These are phyloP conservation scores for Spirogloea muscicola DNA, from an alignment of 139 green algal genomes.

Conservation along the genomic window DNA sequence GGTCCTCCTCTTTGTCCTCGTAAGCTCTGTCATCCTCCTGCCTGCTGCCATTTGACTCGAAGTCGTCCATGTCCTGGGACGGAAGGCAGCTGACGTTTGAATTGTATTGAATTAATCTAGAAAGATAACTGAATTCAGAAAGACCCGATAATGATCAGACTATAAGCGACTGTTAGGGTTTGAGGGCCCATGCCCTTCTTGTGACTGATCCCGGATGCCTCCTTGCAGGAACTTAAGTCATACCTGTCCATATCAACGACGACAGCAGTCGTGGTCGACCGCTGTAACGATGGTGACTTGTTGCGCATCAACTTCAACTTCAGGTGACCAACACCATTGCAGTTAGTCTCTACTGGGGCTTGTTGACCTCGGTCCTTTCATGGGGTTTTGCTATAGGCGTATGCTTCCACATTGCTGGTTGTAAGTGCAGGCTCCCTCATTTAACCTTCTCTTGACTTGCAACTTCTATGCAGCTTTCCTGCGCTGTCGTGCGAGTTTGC, in stretches of 20 bases:
- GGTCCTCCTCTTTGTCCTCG: constrained; percentile 71
- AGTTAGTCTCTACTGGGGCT: background rate
- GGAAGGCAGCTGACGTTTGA: too few species aligned
- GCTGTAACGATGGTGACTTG: constrained; percentile 81
- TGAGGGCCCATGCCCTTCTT: background rate
- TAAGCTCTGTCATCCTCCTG: constrained; percentile 38
- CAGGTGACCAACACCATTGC: constrained; percentile 51
- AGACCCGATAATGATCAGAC: background rate
- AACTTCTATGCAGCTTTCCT: too few species aligned
- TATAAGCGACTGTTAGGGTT: constrained; percentile 12
- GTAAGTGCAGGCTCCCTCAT: too few species aligned
- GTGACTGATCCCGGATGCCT: constrained; percentile 8
- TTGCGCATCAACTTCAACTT: constrained; percentile 97
- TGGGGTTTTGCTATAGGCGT: background rate
- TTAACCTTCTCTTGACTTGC: too few species aligned
- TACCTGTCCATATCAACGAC: constrained; percentile 69
- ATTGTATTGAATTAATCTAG: background rate
- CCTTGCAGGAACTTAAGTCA: constrained; percentile 73
- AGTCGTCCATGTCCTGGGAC: too few species aligned
- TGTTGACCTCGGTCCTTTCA: background rate
- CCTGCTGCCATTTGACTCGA: too few species aligned
- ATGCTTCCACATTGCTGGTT: constrained; percentile 1
- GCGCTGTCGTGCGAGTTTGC: constrained; percentile 94
- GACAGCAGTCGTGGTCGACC: constrained; percentile 81
- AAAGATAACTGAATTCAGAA: background rate